A percentile compares a stretch with the other conserved stretches of the same genome.
These are phyloP conservation scores for Acacia crassicarpa DNA, from an alignment of 306 rosid species.

Conservation along the genomic window DNA sequence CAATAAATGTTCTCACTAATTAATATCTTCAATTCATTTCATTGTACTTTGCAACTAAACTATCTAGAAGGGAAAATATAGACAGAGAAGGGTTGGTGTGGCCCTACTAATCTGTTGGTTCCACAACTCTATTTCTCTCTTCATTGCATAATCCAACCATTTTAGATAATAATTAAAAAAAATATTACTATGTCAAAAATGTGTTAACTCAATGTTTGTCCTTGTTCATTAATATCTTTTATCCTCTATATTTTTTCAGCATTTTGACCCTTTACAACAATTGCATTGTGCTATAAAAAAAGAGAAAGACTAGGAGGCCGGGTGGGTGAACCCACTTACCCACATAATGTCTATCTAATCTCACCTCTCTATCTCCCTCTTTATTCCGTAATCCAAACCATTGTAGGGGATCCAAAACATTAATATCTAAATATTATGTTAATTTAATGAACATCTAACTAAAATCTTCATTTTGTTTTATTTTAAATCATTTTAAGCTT, in stretches of 20 bases:
- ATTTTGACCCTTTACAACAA: background rate
- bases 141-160: background rate
- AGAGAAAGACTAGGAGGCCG: background rate
- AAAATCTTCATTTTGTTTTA: too few relatives aligned
- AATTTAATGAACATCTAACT: too few relatives aligned
- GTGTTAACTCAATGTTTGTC: background rate
- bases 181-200: background rate
- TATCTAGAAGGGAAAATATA: too few relatives aligned
- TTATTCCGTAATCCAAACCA: background rate
- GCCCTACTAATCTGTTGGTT: background rate
- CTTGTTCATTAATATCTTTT: background rate
- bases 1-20: too few relatives aligned
- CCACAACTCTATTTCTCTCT: background rate
- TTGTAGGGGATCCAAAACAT: background rate
- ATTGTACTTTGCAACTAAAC: too few relatives aligned
- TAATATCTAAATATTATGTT: too few relatives aligned
- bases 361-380: background rate
- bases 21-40: too few relatives aligned
- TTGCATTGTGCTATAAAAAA: background rate
- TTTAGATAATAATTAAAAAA: background rate
- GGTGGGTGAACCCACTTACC: background rate
- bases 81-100: background rate
- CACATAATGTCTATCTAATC: background rate
- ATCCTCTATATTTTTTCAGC: background rate
- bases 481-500: too few relatives aligned